Percentiles rank a stretch among this genome's conserved stretches.
phyloP scores from a whole-genome alignment of 495 filamentous ascomycete genomes.

The Penicillium flavigenum region DNA sequence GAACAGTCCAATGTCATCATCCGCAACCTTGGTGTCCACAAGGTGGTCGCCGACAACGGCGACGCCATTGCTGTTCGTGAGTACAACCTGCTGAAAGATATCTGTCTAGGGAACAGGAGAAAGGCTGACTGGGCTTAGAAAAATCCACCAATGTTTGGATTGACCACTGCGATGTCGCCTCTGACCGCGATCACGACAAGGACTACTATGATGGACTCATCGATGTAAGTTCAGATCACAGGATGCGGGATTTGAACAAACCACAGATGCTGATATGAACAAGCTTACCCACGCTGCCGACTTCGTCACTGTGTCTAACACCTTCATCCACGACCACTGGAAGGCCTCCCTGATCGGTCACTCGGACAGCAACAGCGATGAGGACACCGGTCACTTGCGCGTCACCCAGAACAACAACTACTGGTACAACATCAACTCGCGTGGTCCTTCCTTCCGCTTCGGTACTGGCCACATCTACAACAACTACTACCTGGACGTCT shows the following conservation, averaged over 20 bases:
- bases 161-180: conserved; percentile 66
- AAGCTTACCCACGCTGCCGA: conserved; percentile 49
- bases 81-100: conserved; percentile 9
- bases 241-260: background rate
- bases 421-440: conserved; percentile 61
- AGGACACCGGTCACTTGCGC: conserved; percentile 55
- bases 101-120: background rate
- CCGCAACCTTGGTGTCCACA: conserved; percentile 59
- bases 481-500: conserved; percentile 47
- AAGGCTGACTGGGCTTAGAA: conserved; percentile 24
- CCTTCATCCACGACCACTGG: conserved; percentile 60
- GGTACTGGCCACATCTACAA: conserved; percentile 59
- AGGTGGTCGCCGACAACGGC: conserved; percentile 57
- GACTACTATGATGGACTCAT: conserved; percentile 70
- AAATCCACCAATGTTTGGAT: conserved; percentile 63
- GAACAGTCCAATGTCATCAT: conserved; percentile 59
- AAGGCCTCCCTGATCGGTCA: conserved; percentile 65
- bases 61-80: conserved; percentile 59
- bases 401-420: conserved; percentile 65
- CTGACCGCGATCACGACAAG: conserved; percentile 54
- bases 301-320: conserved; percentile 52
- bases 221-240: conserved; percentile 43
- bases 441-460: conserved; percentile 60
- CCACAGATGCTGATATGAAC: background rate
- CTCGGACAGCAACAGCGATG: conserved; percentile 41